Evolutionary conservation across 2,329 filamentous ascomycete genomes (phyloP), one percentile per base, ranked within the genome.

Genomic region (Clathrospora elynae): DNA sequence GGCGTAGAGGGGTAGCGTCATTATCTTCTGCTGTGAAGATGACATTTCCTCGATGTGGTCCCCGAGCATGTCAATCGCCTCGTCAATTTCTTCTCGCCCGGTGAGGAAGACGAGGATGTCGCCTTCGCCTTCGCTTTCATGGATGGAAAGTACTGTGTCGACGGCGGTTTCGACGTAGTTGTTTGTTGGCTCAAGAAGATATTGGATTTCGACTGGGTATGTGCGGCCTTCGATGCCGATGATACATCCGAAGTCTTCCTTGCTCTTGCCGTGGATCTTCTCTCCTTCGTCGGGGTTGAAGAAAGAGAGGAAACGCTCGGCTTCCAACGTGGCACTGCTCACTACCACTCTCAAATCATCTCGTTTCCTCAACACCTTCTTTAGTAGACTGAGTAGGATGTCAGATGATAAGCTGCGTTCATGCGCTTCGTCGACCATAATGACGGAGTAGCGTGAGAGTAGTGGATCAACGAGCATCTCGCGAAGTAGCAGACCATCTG

Each of bases 381-480:
- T 96, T 25, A 99, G 71, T 10, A 97, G 75, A 0, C 93, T 92
- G 3, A 99, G 79, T 6, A 97, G 77, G 9, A 99, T 82, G 64
- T 99, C 93, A 1, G 91, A 95, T 67, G 89, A 95, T 46, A 97
- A 80, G 34, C 90, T 96, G 39, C 93, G 80, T 71, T 97, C 92
- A 66, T 99, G 93, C 5, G 92, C 93, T 72, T 97, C 92, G 65
- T 99, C 93, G 6, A 99, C 87, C 90, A 99, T 96, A 59, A 99
- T 89, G 30, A 96, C 87, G 0, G 90, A 95, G 67, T 99, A 99
- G 8, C 90, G 82, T 13, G 88, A 93, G 23, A 99, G 73, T 3
- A 97, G 73, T 9, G 93, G 93, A 69, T 99, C 93, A 3, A 96
- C 88, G 4, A 99, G 79, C 18, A 92, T 93, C 72, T 99, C 93